Evolutionary conservation across 176 grass and related monocot species (phyloP).

Genomic region (Triticum timopheevii): DNA sequence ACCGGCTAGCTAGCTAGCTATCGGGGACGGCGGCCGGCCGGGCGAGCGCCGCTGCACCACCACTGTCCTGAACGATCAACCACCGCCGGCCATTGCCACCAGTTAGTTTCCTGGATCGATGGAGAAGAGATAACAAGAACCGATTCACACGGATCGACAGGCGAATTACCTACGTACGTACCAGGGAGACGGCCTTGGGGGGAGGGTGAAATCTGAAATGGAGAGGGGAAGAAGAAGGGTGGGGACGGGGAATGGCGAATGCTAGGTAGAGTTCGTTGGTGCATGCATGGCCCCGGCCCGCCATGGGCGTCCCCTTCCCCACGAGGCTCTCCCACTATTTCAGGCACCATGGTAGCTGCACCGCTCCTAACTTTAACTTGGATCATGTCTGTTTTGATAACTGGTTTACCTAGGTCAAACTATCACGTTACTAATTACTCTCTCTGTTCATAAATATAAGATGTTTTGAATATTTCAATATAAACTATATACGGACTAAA

Average conservation of each 20-base stretch:
- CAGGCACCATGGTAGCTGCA: slow-evolving; percentile 38
- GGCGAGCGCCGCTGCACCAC: neutral
- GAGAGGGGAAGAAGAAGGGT: neutral
- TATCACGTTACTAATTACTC: neutral
- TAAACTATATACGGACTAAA: too few relatives aligned
- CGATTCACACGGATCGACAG: neutral
- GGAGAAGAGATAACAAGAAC: neutral
- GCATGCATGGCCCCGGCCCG: neutral
- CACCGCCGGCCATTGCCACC: neutral
- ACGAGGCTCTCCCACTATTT: slow-evolving; percentile 34
- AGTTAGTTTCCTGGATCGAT: neutral
- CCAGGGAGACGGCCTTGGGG: slow-evolving; percentile 28
- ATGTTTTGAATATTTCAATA: too few relatives aligned
- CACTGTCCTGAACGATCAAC: neutral
- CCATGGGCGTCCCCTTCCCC: neutral
- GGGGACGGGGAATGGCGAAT: neutral
- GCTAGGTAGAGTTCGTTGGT: slow-evolving; percentile 20
- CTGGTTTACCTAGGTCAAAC: neutral
- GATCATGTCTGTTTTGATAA: neutral
- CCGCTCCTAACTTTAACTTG: slow-evolving; percentile 22
- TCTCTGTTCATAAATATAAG: too few relatives aligned
- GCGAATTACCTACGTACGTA: neutral
- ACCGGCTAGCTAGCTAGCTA: neutral
- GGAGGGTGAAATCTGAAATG: neutral
- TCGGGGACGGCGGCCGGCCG: neutral